Evolutionary conservation across 495 filamentous ascomycete species (phyloP), one percentile per base, ranked within the genome.

Genomic region (Mytilinidion resinicola): DNA sequence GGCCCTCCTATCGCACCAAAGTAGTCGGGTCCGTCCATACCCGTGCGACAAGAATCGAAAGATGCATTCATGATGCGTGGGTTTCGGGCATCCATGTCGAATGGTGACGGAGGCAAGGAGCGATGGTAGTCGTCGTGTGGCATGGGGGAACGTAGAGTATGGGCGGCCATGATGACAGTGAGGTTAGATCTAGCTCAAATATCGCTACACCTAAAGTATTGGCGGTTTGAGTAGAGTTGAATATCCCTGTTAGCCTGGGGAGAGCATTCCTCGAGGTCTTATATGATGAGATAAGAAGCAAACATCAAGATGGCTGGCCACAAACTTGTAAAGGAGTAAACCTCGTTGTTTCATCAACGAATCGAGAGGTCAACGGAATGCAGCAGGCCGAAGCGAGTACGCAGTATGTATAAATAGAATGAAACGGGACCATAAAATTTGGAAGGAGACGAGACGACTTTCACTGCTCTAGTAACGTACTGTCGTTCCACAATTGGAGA

Each of bases 81-180:
- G 53, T 60, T 53, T 56, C 61, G 56, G 37, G 56, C 57, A 38
- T 64, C 62, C 46, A 64, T 57, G 11, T 61, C 62, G 42, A 51
- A 64, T 12, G 62, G 57, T 36, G 53, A 54, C 4, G 36, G 46
- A 25, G 57, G 57, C 34, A 60, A 17, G 9, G 55, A 51, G 12
- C 55, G 43, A 39, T 53, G 53, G 14, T 48, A 20, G 33, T 57
- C 59, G n/a, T 62, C 48, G 44, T 57, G 44, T 10, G 56, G 14
- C 55, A 59, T 51, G 1, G 55, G 56, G 34, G 56, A 36, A 17
- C 60, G 50, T 12, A 58, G 39, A 41, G 59, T 50, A 17, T 36
- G 21, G 14, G 5, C 49, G 19, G 39, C 37, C 46, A 55, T 59
- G n/a, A n/a, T 49, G 43, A 30, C 3, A 30, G 25, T 30, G 25